Evolutionary conservation across 768 basidiomycete species (phyloP).

Genomic region (Cystobasidiopsis lactophilus): DNA sequence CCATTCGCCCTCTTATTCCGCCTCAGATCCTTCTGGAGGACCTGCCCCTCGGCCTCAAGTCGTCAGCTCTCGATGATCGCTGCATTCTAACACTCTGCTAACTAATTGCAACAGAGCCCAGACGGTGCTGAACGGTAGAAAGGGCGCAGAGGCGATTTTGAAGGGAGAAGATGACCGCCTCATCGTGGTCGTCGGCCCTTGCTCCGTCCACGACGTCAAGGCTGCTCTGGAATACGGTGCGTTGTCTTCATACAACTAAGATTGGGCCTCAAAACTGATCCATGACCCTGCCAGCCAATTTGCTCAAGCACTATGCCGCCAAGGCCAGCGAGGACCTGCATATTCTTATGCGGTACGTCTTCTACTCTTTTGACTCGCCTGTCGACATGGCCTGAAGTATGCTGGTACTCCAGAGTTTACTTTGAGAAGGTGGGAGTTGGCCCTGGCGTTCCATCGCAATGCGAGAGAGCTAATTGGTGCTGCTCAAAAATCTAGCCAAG

Average conservation of each 20-base stretch:
- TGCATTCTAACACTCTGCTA: neutral
- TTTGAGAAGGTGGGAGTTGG: conserved; percentile 49
- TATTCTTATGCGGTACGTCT: conserved; percentile 58
- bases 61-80: neutral
- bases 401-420: conserved; percentile 37
- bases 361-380: no score
- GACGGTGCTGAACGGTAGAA: conserved; percentile 68
- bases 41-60: conserved; percentile 29
- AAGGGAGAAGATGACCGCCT: conserved; percentile 76
- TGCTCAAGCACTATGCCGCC: conserved; percentile 59
- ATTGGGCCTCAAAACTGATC: conserved; percentile 7
- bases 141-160: conserved; percentile 53
- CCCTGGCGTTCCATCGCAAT: neutral
- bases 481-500: conserved; percentile 25
- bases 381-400: no score
- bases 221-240: conserved; percentile 38
- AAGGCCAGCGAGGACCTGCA: conserved; percentile 58
- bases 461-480: no score
- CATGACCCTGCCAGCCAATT: conserved; percentile 51
- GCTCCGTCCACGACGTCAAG: conserved; percentile 53
- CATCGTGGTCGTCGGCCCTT: conserved; percentile 55
- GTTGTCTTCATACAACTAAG: neutral
- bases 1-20: conserved; percentile 17
- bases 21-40: conserved; percentile 30
- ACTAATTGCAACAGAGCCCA: conserved; percentile 35